Conservation (phyloP, 306 rosid species). For the Medicago lupulina region DNA sequence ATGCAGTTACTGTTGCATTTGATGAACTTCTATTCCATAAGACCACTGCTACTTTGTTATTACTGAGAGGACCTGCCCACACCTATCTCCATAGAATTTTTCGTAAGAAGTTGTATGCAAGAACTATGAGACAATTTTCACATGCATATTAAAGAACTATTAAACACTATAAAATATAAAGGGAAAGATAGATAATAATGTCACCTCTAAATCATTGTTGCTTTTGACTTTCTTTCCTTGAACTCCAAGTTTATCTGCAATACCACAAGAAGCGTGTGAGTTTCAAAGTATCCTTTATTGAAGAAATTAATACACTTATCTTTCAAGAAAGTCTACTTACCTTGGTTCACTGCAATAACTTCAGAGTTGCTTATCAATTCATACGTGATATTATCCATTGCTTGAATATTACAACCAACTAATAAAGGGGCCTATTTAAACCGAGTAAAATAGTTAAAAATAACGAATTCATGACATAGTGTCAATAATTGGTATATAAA, state of each 20-base stretch:
- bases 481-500: neutral
- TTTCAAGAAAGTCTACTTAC: conserved; percentile 14
- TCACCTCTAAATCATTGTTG: conserved; percentile 55
- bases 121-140: conserved; percentile 11
- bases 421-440: conserved; percentile 60
- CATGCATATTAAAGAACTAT: too few relatives aligned
- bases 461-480: too few relatives aligned
- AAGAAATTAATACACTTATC: neutral
- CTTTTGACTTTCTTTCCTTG: conserved; percentile 68
- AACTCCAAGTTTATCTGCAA: conserved; percentile 58
- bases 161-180: neutral
- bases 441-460: neutral
- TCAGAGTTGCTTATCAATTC: conserved; percentile 52
- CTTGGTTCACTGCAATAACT: conserved; percentile 56
- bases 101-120: neutral
- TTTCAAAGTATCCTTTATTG: too few relatives aligned
- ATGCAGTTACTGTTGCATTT: conserved; percentile 54
- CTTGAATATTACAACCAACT: conserved; percentile 64
- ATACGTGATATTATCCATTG: conserved; percentile 51
- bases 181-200: neutral
- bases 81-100: conserved; percentile 46
- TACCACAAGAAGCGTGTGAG: neutral
- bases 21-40: conserved; percentile 72
- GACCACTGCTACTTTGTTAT: conserved; percentile 53
- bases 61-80: conserved; percentile 70